Evolutionary conservation across 192 early-diverging fungal species (phyloP).

Genomic region (Chytriomyces sp.): DNA sequence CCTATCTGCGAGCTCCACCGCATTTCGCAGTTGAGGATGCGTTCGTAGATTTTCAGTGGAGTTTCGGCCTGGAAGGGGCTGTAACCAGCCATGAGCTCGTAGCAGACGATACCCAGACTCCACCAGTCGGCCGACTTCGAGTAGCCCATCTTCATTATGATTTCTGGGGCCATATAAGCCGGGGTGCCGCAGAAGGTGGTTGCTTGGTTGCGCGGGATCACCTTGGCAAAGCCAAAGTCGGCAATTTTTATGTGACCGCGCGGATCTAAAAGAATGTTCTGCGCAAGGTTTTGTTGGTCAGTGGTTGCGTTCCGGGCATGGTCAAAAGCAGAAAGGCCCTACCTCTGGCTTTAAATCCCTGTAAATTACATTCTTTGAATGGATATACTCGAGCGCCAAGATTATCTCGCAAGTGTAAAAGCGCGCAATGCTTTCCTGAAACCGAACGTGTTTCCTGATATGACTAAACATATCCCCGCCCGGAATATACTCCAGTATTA

Average conservation of each 20-base stretch:
- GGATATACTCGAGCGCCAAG: conserved; percentile 68
- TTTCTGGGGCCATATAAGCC: conserved; percentile 55
- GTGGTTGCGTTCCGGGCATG: neutral
- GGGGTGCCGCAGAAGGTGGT: conserved; percentile 80
- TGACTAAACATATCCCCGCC: conserved; percentile 83
- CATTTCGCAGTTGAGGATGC: conserved; percentile 38
- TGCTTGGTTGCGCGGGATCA: conserved; percentile 54
- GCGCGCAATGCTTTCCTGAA: conserved; percentile 64
- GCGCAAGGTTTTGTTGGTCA: too few species aligned
- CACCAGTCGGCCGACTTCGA: conserved; percentile 48
- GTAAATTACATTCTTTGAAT: conserved; percentile 70
- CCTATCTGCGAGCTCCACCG: conserved; percentile 39
- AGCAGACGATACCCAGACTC: conserved; percentile 45
- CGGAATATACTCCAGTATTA: conserved; percentile 44
- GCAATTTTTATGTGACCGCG: conserved; percentile 71
- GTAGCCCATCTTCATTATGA: conserved; percentile 47
- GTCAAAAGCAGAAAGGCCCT: neutral
- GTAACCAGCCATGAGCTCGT: conserved; percentile 49
- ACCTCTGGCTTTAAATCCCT: conserved; percentile 71
- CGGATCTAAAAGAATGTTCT: conserved; percentile 66
- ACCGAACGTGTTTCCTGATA: conserved; percentile 57
- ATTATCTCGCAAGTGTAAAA: conserved; percentile 69
- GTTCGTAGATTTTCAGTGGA: conserved; percentile 43
- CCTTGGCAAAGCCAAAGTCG: conserved; percentile 71
- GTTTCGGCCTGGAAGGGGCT: conserved; percentile 45